Conservation (phyloP, 129 eudicot genomes). For the Scalesia atractyloides region DNA sequence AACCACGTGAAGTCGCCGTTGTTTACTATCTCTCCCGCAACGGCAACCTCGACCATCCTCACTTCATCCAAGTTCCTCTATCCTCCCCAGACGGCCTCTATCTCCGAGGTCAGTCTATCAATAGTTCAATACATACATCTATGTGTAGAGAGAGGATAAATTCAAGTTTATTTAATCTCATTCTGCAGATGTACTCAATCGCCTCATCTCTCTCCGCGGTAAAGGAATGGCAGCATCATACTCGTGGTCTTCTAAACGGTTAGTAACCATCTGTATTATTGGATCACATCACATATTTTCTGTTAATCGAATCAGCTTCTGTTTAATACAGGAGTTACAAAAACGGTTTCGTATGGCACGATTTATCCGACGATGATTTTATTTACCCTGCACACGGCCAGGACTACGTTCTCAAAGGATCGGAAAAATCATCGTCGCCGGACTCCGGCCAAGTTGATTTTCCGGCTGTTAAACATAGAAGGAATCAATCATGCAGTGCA, state of each 20-base stretch:
- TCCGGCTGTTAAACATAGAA: constrained; percentile 45
- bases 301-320: background rate
- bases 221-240: constrained; percentile 45
- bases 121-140: no score
- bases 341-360: constrained; percentile 96
- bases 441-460: constrained; percentile 42
- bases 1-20: constrained; percentile 36
- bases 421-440: constrained; percentile 52
- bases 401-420: constrained; percentile 90
- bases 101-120: constrained; percentile 31
- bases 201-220: constrained; percentile 38
- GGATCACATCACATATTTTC: no score
- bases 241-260: constrained; percentile 90
- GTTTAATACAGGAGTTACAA: constrained; percentile 63
- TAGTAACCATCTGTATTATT: background rate
- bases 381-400: constrained; percentile 84
- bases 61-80: constrained; percentile 40
- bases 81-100: constrained; percentile 44
- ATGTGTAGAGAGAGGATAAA: no score
- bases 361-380: constrained; percentile 74
- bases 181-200: constrained; percentile 35
- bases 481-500: constrained; percentile 87
- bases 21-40: constrained; percentile 41
- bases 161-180: background rate
- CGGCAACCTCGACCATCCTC: constrained; percentile 45